Conservation (phyloP, 768 basidiomycete genomes). For the Naematelia aurantialba region DNA sequence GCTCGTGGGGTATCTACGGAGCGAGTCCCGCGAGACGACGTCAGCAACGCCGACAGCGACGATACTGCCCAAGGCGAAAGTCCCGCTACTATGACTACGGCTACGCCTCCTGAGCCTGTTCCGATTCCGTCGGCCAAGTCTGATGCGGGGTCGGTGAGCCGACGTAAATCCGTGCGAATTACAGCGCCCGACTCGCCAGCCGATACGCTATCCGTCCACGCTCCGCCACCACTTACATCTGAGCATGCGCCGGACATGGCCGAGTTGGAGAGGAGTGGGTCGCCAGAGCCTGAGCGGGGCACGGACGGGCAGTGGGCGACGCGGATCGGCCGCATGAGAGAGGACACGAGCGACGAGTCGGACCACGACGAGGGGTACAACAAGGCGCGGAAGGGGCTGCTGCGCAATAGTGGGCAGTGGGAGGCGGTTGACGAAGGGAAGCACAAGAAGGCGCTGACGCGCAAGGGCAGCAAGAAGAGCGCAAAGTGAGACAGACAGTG, state of each 20-base stretch:
- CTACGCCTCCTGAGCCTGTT: conserved; percentile 5
- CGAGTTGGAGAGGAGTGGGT: conserved; percentile 4
- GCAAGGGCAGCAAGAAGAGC: conserved; percentile 6
- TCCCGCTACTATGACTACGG: conserved; percentile 2
- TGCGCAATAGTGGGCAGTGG: conserved; percentile 38
- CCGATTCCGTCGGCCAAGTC: conserved; percentile 1
- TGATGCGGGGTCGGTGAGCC: conserved; percentile 16
- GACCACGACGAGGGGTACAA: conserved; percentile 36
- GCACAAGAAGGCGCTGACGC: conserved; percentile 20
- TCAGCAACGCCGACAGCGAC: conserved; percentile 1
- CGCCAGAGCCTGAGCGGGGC: conserved; percentile 14
- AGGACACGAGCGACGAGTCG: conserved; percentile 42
- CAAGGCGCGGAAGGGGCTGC: conserved; percentile 35
- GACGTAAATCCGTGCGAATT: conserved; percentile 46
- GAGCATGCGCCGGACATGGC: conserved; percentile 10
- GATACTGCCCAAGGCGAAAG: conserved; percentile 15
- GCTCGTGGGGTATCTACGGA: conserved; percentile 20
- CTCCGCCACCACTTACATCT: conserved; percentile 10
- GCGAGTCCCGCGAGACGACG: not conserved
- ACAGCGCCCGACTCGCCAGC: conserved; percentile 42
- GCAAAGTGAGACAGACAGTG: conserved; percentile 8
- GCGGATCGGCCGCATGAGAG: conserved; percentile 38
- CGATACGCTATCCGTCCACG: conserved; percentile 10
- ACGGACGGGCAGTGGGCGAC: conserved; percentile 31
- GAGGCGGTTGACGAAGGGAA: conserved; percentile 20